Percentiles rank a stretch among this genome's conserved stretches.
phyloP scores from a whole-genome alignment of 2,329 filamentous ascomycete species.

The Teratosphaeria destructans region DNA sequence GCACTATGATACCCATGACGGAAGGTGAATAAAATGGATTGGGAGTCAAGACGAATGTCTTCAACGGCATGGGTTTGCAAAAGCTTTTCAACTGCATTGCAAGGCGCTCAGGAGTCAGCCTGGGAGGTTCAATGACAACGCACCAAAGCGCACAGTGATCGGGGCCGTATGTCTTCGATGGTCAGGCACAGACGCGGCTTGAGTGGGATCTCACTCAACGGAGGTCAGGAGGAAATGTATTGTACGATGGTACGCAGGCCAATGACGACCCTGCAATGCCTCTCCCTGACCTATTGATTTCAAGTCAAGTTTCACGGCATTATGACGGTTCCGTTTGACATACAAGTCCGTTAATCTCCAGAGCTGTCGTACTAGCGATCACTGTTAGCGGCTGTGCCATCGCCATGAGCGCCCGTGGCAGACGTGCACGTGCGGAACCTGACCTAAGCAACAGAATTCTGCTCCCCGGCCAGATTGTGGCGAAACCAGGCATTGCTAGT shows the following conservation, averaged over 20 bases:
- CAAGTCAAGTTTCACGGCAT: too few relatives aligned
- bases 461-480: too few relatives aligned
- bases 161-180: not conserved
- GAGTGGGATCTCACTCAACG: slow-evolving; percentile 4
- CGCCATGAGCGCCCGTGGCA: too few relatives aligned
- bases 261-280: not conserved
- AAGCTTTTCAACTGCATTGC: slow-evolving; percentile 3
- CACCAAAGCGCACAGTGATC: not conserved
- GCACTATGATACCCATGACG: slow-evolving; percentile 8
- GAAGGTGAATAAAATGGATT: not conserved
- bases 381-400: too few relatives aligned
- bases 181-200: not conserved
- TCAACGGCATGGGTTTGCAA: slow-evolving; percentile 7
- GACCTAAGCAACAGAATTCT: too few relatives aligned
- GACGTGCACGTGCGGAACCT: too few relatives aligned
- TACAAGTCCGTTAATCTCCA: too few relatives aligned
- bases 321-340: too few relatives aligned
- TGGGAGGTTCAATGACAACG: not conserved
- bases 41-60: slow-evolving; percentile 1
- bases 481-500: too few relatives aligned
- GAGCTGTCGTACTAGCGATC: too few relatives aligned
- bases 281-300: too few relatives aligned
- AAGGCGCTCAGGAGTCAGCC: slow-evolving; percentile 4
- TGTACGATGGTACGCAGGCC: not conserved
- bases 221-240: not conserved